phyloP scores from a whole-genome alignment of 768 basidiomycete genomes.

The Amylocystis lapponica region DNA sequence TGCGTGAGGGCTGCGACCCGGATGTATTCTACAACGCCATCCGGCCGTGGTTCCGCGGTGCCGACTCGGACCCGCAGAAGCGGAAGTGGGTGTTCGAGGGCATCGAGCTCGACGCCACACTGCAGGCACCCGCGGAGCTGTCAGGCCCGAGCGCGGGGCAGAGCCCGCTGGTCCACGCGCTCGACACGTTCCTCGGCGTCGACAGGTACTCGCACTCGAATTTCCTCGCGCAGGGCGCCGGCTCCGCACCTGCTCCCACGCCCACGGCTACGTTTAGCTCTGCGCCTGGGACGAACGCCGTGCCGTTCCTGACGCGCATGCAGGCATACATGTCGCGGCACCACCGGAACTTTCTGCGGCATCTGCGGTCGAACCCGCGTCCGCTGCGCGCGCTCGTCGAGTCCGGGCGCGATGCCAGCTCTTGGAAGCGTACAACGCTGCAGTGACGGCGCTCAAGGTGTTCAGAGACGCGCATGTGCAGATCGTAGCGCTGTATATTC shows the following conservation, averaged over 20 bases:
- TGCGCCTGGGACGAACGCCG: slow-evolving; percentile 7
- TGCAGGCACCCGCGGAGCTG: slow-evolving; percentile 32
- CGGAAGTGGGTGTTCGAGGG: slow-evolving; percentile 42
- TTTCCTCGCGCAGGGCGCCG: slow-evolving; percentile 3
- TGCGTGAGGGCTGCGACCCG: slow-evolving; percentile 70
- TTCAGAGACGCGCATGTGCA: slow-evolving; percentile 56
- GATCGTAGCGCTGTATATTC: slow-evolving; percentile 51
- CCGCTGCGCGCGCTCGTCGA: slow-evolving; percentile 42
- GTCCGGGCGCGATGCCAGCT: slow-evolving; percentile 15
- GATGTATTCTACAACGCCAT: slow-evolving; percentile 53
- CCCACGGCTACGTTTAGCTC: slow-evolving; percentile 10
- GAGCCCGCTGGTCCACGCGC: slow-evolving; percentile 50
- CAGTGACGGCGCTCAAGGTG: slow-evolving; percentile 43
- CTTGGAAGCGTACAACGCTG: slow-evolving; percentile 41
- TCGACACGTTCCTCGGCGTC: slow-evolving; percentile 50
- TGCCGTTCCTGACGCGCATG: slow-evolving; percentile 48
- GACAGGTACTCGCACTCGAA: slow-evolving; percentile 33
- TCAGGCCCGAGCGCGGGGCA: slow-evolving; percentile 60
- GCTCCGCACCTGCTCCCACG: slow-evolving; percentile 19
- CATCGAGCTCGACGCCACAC: slow-evolving; percentile 27
- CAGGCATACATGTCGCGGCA: slow-evolving; percentile 55
- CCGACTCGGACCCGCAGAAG: slow-evolving; percentile 29
- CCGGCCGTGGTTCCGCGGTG: slow-evolving; percentile 61
- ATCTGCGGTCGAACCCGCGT: slow-evolving; percentile 42
- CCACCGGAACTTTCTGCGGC: slow-evolving; percentile 51